Evolutionary conservation across 1,284 basidiomycete genomes (phyloP), one percentile per base, ranked within the genome.

Genomic region (Leccinum proliferum): DNA sequence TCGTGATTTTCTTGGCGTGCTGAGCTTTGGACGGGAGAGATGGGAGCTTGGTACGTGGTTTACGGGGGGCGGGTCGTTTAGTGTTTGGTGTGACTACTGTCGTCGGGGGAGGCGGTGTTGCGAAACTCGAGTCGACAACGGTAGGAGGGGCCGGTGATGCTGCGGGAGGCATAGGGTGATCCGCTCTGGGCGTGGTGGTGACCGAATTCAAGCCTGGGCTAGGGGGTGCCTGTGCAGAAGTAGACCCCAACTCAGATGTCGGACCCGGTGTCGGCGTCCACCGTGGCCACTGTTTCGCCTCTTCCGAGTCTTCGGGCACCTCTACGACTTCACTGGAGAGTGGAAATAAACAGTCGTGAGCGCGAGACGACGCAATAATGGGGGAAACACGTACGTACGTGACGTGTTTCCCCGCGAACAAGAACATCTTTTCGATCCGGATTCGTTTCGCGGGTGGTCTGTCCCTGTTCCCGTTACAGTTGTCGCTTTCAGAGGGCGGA

Each of bases 1-100:
- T 93, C 11, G 88, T 87, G 5, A 94, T 78, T 73, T 90, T 92
- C 72, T 87, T 90, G 1, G 84, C 78, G 69, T 87, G 89, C 34
- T 74, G 74, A 39, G 77, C 63, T 11, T 76, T 75, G 2, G 85
- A 2, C 18, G 55, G 83, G 53, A 87, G 69, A 35, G 81, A 72
- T 5, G 81, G 75, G 12, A 89, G 75, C 6, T 77, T 69, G 4
- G 80, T 79, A 71, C 85, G 89, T 2, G 85, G 73, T 68, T 86
- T 91, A 21, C 88, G 83, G 14, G 88, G 86, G 0, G 87, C 87
- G 0, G 84, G 83, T 21, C 79, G 79, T 72, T 79, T 81, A 12
- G 71, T 74, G 2, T 66, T 57, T 0, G 71, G 63, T 5, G 46
- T 41, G 15, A 57, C 14, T 3, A 52, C 3, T 2, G 37, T 53